phyloP scores from a whole-genome alignment of 768 basidiomycete genomes.

The Tylopilus balloui region DNA sequence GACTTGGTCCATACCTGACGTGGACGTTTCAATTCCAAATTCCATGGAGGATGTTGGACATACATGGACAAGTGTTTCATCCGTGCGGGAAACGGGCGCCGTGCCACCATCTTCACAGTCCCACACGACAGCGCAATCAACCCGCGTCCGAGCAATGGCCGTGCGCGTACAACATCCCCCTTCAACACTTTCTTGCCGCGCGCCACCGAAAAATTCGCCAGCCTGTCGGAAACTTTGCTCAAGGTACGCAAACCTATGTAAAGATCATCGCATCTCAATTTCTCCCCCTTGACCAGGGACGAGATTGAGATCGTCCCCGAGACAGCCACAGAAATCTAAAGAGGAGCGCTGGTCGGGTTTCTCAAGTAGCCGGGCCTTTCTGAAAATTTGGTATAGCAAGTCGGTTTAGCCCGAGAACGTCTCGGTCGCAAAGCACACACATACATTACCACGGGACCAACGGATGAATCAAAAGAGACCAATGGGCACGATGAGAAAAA shows the following conservation, averaged over 20 bases:
- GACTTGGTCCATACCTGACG: background rate
- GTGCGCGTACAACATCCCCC: no score
- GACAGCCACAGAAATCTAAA: background rate
- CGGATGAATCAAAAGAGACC: no score
- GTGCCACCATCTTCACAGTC: background rate
- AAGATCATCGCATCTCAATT: slow-evolving; percentile 1
- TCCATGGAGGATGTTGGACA: background rate
- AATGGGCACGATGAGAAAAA: no score
- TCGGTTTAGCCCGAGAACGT: no score
- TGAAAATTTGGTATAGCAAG: no score
- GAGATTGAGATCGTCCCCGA: slow-evolving; percentile 13
- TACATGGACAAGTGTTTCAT: slow-evolving; percentile 12
- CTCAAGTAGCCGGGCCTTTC: slow-evolving; percentile 1
- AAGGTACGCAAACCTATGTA: background rate
- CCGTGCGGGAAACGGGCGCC: slow-evolving; percentile 7
- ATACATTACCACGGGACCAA: no score
- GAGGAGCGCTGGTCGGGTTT: background rate
- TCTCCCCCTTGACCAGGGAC: slow-evolving; percentile 1
- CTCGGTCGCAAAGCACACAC: no score
- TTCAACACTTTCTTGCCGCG: background rate
- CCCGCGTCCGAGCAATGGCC: background rate
- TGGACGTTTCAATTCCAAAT: slow-evolving; percentile 10
- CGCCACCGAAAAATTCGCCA: slow-evolving; percentile 6
- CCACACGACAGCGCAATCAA: background rate
- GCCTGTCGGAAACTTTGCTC: slow-evolving; percentile 12